A percentile compares a stretch with the other conserved stretches of the same genome.
Evolutionary conservation across 2,329 filamentous ascomycete species (phyloP).

Genomic region (Pseudogymnoascus sp.): DNA sequence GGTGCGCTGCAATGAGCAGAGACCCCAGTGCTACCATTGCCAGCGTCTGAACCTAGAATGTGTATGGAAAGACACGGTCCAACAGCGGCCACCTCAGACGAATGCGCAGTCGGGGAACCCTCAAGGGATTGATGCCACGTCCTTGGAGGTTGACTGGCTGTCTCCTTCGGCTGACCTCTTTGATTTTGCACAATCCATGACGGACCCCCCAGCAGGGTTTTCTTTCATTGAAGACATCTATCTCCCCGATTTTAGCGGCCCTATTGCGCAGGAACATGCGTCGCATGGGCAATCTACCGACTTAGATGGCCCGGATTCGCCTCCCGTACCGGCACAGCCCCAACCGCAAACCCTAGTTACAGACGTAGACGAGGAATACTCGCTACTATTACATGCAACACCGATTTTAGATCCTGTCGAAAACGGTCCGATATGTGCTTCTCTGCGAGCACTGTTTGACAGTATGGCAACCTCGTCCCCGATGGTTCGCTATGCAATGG

Average conservation of each 20-base stretch:
- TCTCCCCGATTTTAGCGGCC: neutral
- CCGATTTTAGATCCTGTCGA: conserved; percentile 1
- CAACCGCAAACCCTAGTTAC: neutral
- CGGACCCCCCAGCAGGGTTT: neutral
- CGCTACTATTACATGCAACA: conserved; percentile 5
- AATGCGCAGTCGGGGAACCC: neutral
- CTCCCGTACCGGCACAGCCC: neutral
- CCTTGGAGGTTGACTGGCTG: conserved; percentile 1
- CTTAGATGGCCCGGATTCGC: neutral
- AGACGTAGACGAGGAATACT: conserved; percentile 6
- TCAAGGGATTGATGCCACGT: neutral
- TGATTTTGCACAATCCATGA: neutral
- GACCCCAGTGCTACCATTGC: conserved; percentile 5
- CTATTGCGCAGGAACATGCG: neutral
- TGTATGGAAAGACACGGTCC: neutral
- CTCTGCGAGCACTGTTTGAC: conserved; percentile 1
- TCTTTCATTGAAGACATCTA: conserved; percentile 3
- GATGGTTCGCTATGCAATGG: neutral
- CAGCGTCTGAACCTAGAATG: neutral
- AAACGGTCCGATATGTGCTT: conserved; percentile 1
- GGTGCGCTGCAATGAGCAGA: conserved; percentile 3
- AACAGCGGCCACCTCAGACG: neutral
- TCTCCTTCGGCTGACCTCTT: conserved; percentile 6
- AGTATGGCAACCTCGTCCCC: conserved; percentile 3
- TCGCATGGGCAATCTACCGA: neutral